Evolutionary conservation across 2,329 filamentous ascomycete genomes (phyloP), one percentile per base, ranked within the genome.

Genomic region (Colletotrichum theobromicola): DNA sequence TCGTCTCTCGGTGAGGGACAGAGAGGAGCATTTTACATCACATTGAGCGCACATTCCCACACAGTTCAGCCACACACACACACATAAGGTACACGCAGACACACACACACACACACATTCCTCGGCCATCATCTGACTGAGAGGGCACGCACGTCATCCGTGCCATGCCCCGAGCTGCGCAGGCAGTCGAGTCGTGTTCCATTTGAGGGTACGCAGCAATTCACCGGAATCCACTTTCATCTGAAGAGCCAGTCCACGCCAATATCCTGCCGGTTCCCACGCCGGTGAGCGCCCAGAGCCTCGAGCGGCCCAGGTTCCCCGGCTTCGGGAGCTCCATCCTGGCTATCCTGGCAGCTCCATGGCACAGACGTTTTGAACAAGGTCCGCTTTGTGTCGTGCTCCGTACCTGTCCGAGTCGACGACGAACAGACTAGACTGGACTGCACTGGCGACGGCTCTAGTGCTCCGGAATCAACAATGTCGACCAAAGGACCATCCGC

Each of bases 1-100:
- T 79, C 73, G 34, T 50, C 26, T 77, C 76, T 75, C 76, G 76
- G 78, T 78, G 80, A 79, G 76, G 70, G 32, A 32, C 18, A 12
- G 70, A 32, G 24, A 12, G 70, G 37, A 65, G 55, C 70, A 70
- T 70, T 66, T 77, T 70, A 63, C 53, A 67, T 70, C 76, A 75
- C 77, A 76, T 65, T 57, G 35, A 58, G 62, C 46, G n/a, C 28
- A 28, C 15, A 61, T 26, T 37, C 50, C 46, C 30, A 46, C 66
- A 57, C 15, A 2, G 46, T n/a, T n/a, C n/a, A 72, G 24, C 35
- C 34, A 58, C 55, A 64, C 66, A 63, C n/a, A 18, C n/a, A 42
- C 10, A 46, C n/a, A 21, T n/a, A n/a, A n/a, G n/a, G n/a, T n/a
- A n/a, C 42, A 8, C 37, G n/a, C 37, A 6, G 18, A n/a, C 9